These are phyloP conservation scores for Gracilaria domingensis DNA, from an alignment of 23 red algal genomes.

Conservation along the genomic window DNA sequence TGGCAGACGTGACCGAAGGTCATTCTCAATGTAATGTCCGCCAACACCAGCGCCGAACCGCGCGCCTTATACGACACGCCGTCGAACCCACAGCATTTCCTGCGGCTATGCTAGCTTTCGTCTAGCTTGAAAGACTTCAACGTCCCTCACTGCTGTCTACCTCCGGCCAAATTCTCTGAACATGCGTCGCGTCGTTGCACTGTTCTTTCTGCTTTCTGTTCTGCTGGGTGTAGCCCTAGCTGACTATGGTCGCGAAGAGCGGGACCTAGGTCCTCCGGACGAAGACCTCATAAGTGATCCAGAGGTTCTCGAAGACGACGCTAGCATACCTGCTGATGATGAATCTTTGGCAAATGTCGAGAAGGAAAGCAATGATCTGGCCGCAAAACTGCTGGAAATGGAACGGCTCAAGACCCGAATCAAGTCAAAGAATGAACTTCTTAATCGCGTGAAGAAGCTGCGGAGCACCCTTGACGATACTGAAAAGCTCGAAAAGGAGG, in stretches of 20 bases:
- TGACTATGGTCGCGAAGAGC: slow-evolving; percentile 35
- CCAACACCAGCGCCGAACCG: neutral
- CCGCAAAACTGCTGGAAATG: slow-evolving; percentile 43
- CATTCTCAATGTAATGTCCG: slow-evolving; percentile 18
- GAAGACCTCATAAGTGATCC: neutral
- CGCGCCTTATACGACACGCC: neutral
- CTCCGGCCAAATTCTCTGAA: slow-evolving; percentile 1
- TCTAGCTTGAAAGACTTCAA: neutral
- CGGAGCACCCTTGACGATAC: slow-evolving; percentile 36
- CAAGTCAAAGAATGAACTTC: slow-evolving; percentile 59
- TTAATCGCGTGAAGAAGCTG: slow-evolving; percentile 51
- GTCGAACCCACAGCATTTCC: neutral
- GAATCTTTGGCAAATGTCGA: slow-evolving; percentile 40
- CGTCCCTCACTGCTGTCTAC: neutral
- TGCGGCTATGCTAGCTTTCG: neutral
- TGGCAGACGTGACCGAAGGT: neutral
- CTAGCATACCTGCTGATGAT: slow-evolving; percentile 57
- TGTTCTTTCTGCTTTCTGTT: slow-evolving; percentile 21
- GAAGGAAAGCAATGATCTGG: slow-evolving; percentile 34
- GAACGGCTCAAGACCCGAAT: slow-evolving; percentile 45
- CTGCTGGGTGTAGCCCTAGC: neutral
- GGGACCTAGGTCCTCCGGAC: slow-evolving; percentile 34
- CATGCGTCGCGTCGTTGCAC: neutral
- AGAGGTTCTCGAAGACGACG: slow-evolving; percentile 19
- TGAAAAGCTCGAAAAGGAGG: slow-evolving; percentile 28